These are phyloP conservation scores for Mortierella sp. DNA, from an alignment of 371 early-diverging fungal species.

Conservation along the genomic window DNA sequence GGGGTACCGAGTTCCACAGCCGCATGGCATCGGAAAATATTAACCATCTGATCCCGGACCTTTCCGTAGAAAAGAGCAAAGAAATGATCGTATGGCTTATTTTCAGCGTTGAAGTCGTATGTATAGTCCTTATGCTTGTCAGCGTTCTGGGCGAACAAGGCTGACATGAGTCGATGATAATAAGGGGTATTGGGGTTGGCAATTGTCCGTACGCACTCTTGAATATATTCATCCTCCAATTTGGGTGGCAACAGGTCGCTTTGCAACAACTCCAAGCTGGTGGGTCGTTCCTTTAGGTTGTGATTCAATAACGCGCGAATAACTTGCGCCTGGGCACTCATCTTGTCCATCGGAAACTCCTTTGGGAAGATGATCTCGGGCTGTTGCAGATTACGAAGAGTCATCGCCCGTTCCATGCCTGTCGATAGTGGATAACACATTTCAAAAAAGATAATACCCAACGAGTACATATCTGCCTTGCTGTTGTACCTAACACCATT, in stretches of 20 bases:
- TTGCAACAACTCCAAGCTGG: constrained; percentile 86
- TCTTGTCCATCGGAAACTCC: constrained; percentile 75
- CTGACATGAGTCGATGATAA: constrained; percentile 83
- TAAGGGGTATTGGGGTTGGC: constrained; percentile 92
- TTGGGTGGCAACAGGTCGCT: constrained; percentile 86
- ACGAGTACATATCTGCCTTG: constrained; percentile 85
- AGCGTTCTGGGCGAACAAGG: constrained; percentile 83
- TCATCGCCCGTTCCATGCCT: constrained; percentile 81
- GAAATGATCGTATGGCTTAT: constrained; percentile 67
- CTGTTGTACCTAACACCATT: constrained; percentile 71
- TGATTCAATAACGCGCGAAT: constrained; percentile 82
- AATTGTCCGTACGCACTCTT: constrained; percentile 91
- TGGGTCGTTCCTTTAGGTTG: constrained; percentile 85
- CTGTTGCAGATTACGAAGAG: constrained; percentile 66
- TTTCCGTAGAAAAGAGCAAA: constrained; percentile 77
- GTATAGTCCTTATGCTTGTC: constrained; percentile 92
- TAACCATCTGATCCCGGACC: constrained; percentile 80
- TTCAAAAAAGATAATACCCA: constrained; percentile 82
- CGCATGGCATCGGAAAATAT: constrained; percentile 89
- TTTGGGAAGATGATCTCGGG: constrained; percentile 80
- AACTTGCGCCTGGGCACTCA: constrained; percentile 75
- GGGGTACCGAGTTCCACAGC: constrained; percentile 90
- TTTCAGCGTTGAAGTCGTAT: constrained; percentile 84
- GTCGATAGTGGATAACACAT: constrained; percentile 80
- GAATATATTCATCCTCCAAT: constrained; percentile 93